phyloP scores from a whole-genome alignment of 345 rosid genomes.

The Pelargonium nanum region DNA sequence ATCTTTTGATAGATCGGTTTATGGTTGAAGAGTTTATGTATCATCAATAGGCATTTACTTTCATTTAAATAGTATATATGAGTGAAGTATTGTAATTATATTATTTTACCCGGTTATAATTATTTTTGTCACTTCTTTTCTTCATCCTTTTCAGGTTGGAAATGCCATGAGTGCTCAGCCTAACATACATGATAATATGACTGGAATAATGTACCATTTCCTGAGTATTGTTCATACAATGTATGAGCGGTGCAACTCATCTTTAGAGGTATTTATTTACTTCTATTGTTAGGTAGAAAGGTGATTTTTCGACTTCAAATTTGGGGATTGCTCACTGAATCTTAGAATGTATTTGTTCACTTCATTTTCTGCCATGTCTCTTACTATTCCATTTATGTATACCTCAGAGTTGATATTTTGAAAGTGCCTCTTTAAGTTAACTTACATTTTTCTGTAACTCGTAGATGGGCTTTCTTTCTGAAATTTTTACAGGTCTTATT shows the following conservation, averaged over 20 bases:
- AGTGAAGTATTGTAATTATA: not conserved
- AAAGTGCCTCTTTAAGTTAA: not conserved
- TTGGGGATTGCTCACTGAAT: no score
- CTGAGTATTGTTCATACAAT: conserved; percentile 71
- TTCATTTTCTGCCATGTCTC: not conserved
- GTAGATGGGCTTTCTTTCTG: not conserved
- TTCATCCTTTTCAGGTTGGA: conserved; percentile 39
- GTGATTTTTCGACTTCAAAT: no score
- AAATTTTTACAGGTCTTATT: conserved; percentile 38
- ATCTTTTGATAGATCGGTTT: no score
- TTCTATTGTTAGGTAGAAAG: no score
- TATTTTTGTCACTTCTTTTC: not conserved
- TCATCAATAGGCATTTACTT: no score
- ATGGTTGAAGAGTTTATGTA: no score
- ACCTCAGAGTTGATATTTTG: no score
- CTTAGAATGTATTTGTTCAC: not conserved
- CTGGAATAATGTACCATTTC: conserved; percentile 50
- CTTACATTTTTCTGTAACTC: not conserved
- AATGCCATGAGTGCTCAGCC: conserved; percentile 74
- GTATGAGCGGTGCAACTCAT: conserved; percentile 68
- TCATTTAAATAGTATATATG: no score
- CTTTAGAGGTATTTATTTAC: conserved; percentile 51
- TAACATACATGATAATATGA: conserved; percentile 41
- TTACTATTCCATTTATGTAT: no score
- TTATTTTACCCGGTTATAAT: no score